These are phyloP conservation scores for Porpolomopsis calyptriformis DNA, from an alignment of 768 basidiomycete genomes.

Conservation along the genomic window DNA sequence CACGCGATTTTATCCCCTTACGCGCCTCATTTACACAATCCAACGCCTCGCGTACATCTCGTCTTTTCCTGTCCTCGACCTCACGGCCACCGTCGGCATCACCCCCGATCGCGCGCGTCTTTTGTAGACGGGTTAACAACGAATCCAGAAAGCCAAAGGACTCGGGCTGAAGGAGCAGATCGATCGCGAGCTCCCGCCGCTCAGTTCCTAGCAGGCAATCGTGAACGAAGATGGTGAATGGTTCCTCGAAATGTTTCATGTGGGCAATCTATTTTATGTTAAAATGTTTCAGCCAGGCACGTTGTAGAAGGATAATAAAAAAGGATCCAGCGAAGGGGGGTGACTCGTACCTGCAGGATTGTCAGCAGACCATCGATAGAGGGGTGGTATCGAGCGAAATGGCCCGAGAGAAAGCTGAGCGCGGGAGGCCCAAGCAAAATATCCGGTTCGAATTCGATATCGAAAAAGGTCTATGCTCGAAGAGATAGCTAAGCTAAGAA, in stretches of 20 bases:
- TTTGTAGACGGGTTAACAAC: constrained; percentile 27
- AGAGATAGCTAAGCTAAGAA: no score
- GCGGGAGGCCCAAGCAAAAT: constrained; percentile 49
- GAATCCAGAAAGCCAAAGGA: constrained; percentile 25
- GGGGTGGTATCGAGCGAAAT: constrained; percentile 42
- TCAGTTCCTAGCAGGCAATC: constrained; percentile 17
- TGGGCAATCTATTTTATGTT: constrained; percentile 40
- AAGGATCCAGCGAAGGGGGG: no score
- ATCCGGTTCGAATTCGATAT: constrained; percentile 45
- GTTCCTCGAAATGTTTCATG: constrained; percentile 63
- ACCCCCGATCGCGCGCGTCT: no score
- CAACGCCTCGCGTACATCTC: constrained; percentile 22
- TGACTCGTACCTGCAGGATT: constrained; percentile 46
- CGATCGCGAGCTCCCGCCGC: neutral
- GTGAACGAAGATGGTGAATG: constrained; percentile 35
- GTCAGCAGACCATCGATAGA: constrained; percentile 49
- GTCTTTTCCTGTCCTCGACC: no score
- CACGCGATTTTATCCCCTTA: constrained; percentile 20
- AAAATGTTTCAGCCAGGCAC: neutral
- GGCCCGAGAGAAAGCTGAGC: constrained; percentile 47
- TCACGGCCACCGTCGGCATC: no score
- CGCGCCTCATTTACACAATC: constrained; percentile 29
- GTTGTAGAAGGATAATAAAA: no score
- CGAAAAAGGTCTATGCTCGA: constrained; percentile 62
- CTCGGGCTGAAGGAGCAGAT: constrained; percentile 10